Evolutionary conservation across 306 rosid genomes (phyloP), one percentile per base, ranked within the genome.

Genomic region (Malus orientalis): DNA sequence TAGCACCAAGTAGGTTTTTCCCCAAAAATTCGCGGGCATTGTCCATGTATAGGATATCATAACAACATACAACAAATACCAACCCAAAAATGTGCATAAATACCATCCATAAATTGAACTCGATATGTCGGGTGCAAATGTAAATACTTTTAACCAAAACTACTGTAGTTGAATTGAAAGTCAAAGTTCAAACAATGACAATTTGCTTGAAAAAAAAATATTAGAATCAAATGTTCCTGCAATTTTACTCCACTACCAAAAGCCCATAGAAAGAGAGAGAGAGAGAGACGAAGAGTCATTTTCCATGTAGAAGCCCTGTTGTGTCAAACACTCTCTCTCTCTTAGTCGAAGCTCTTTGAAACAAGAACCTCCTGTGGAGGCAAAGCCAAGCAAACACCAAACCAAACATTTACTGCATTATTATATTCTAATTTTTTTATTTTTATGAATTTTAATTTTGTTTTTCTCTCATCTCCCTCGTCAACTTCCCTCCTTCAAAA

Each of bases 161-260:
- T 15, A 20, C 1, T 16, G 20, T 7, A 5, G 19, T 49, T 49
- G 55, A 19, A 5, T 49, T 49, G 55, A 7, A 5, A 51, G 55
- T 51, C 66, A 58, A 58, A 58, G 25, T 57, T 32, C 69, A 16
- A 30, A 64, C 69, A 38, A 64, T 32, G 42, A 8, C 22, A 30
- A 25, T 70, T 53, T 75, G 42, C 49, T 77, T 69, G 63, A 74
- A 67, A 68, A 69, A 69, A 18, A 51, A 62, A 62, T 5, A 30
- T 30, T 0, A 57, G 42, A 47, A 75, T 62, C 38, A 72, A 70
- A 59, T 85, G 73, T 91, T 86, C 74, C 97, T 89, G 96, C 76
- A 71, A 72, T 85, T 88, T 83, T 77, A 94, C 97, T 94, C 98
- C 87, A 94, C 87, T 74, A 72, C 84, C 81, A 84, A 86, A 86